Percentiles rank a stretch among this genome's conserved stretches.
These are phyloP conservation scores for Tetradesmus obliquus DNA, from an alignment of 139 green algal genomes.

Conservation along the genomic window DNA sequence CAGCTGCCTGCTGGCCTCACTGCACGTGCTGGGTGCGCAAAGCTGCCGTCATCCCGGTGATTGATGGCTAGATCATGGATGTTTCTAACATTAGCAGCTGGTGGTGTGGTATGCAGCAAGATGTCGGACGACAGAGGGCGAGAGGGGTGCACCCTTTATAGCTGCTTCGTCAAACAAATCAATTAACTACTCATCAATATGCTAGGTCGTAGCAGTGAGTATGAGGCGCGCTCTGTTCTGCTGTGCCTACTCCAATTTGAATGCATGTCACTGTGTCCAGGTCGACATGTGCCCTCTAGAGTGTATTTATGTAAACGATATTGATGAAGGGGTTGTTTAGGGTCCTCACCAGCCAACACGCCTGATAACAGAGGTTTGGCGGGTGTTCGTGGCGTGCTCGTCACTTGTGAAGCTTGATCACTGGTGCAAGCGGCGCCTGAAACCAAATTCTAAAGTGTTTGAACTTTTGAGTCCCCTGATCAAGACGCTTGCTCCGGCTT, in stretches of 20 bases:
- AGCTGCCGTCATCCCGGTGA: not conserved
- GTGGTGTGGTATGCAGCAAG: too few relatives aligned
- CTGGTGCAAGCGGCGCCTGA: too few relatives aligned
- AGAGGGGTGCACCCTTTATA: too few relatives aligned
- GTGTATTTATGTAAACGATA: not conserved
- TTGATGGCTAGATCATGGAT: not conserved
- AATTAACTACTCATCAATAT: too few relatives aligned
- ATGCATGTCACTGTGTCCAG: not conserved
- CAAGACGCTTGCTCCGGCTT: not conserved
- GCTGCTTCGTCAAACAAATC: too few relatives aligned
- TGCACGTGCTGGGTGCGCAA: not conserved
- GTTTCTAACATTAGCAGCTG: not conserved
- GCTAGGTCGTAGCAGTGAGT: not conserved
- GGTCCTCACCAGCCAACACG: not conserved
- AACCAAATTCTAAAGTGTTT: too few relatives aligned
- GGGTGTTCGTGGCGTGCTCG: not conserved
- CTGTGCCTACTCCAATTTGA: not conserved
- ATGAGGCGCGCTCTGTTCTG: not conserved
- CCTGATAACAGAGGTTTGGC: not conserved
- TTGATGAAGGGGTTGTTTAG: not conserved
- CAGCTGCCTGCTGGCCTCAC: not conserved
- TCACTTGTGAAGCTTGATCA: not conserved
- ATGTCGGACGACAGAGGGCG: too few relatives aligned
- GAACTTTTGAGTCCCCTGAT: not conserved
- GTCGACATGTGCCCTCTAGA: not conserved